These are phyloP conservation scores for Lichenothelia convexa DNA, from an alignment of 495 filamentous ascomycete species.

Conservation along the genomic window DNA sequence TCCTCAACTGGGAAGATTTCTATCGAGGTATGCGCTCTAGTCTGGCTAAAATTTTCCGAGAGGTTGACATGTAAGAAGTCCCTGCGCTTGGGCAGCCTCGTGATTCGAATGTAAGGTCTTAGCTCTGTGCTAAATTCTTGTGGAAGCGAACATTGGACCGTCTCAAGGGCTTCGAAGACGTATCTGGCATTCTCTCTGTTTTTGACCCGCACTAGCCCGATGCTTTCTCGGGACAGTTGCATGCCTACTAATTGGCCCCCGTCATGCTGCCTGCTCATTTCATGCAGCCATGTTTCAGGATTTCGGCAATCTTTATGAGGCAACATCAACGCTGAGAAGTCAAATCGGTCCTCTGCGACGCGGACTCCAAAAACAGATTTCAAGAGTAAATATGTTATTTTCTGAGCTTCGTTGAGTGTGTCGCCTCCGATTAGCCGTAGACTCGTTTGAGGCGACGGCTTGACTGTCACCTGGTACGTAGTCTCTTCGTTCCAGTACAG, in stretches of 20 bases:
- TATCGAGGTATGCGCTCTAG: constrained; percentile 12
- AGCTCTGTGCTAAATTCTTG: too few relatives aligned
- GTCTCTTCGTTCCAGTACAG: constrained; percentile 29
- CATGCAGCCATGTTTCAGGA: not conserved
- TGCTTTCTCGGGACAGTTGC: too few relatives aligned
- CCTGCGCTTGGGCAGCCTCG: constrained; percentile 32
- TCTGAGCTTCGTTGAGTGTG: constrained; percentile 3
- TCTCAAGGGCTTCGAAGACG: too few relatives aligned
- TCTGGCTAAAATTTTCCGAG: constrained; percentile 1
- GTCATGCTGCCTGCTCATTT: not conserved
- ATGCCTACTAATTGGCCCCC: too few relatives aligned
- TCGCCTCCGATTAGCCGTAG: not conserved
- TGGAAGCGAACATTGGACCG: too few relatives aligned
- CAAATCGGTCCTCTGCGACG: constrained; percentile 13
- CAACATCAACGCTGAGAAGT: constrained; percentile 21
- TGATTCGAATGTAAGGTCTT: constrained; percentile 11
- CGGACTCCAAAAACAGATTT: constrained; percentile 16
- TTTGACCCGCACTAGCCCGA: too few relatives aligned
- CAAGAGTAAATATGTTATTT: constrained; percentile 18
- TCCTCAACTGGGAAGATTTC: constrained; percentile 11
- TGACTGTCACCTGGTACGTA: constrained; percentile 6
- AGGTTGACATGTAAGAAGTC: constrained; percentile 39
- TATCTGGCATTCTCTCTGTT: too few relatives aligned
- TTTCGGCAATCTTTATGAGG: constrained; percentile 13
- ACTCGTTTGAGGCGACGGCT: not conserved